Base-by-base conservation (phyloP, 495 filamentous ascomycete genomes). In the Letharia lupina region DNA sequence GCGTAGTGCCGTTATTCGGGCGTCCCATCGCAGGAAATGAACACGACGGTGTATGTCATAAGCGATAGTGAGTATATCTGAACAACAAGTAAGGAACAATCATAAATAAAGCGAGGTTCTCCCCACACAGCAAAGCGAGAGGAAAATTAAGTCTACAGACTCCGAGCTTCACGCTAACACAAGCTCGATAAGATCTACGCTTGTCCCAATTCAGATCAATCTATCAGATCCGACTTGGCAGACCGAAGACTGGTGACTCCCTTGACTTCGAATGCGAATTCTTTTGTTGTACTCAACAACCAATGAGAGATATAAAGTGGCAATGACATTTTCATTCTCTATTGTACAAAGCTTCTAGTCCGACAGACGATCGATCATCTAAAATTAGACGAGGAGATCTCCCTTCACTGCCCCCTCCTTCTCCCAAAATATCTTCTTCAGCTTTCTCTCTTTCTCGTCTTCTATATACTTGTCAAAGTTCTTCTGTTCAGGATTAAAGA, bases 351-450 rank as follows among this genome's bases (percentile, higher is more conserved):
- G 10, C 54, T 57, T 16, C 31, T 20, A 20, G 16, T 57, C 31
- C 15, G 31, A 56, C 31, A 35, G 4, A 18, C 16, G 52, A 16
- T 35, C 31, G 18, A 8, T 35, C 3, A 56, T 35, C 3, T 56
- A 31, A 35, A 8, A 56, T 4, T 18, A 57, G 13, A 57, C 54
- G 23, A 16, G 28, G 13, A 54, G 11, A 54, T 65, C 40, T 47
- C 9, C 65, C 67, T 40, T 40, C 40, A n/a, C 58, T 59, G 35
- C 16, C 20, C 4, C 35, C 35, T 68, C 63, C 57, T 64, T 39
- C 39, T 63, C 69, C 75, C 75, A 74, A 63, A 78, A 75, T 42
- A 76, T 47, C 39, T 68, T 67, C 67, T 72, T 75, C 67, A 77
- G 58, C 65, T 71, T 73, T 66, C 68, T 54, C 65, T 77, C 73